Base-by-base conservation (phyloP, 805 yeast genomes). In the Pichia exigua region DNA sequence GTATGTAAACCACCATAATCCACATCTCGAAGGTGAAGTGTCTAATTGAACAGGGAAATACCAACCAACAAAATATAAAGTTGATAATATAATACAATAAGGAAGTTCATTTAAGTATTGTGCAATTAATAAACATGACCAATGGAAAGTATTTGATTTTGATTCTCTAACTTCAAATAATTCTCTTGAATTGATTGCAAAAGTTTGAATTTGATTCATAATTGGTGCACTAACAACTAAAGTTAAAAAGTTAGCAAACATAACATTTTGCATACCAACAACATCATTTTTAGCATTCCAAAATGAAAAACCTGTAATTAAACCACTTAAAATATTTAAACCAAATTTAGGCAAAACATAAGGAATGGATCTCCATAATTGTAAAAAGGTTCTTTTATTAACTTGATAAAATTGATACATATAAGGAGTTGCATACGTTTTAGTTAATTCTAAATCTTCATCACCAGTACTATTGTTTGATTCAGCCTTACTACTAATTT, bases 131-230 rank as follows among this genome's bases (percentile, higher is more conserved):
- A 85, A 65, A 42, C 76, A 65, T 27, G 81, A 71, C 91, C 91
- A 85, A 60, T 82, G 85, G 70, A 81, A 85, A 42, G 87, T 85
- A 61, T 83, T 84, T 5, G 87, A 81, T 53, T 81, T 76, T 21
- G 80, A 73, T 62, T 85, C 92, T 61, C 92, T 75, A 15, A 78
- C 86, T 65, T 85, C 91, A 61, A 69, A 85, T 42, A 84, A 64
- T 51, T 80, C 84, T 60, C 90, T 75, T 21, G 82, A 73, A 20
- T 68, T 70, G 44, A 78, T 73, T 26, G 83, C 83, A 51, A 76
- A 74, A 27, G 74, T 80, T 61, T 82, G 85, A 56, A 82, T 76
- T 67, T 83, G 89, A 61, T 83, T 81, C 48, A 81, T 75, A 48
- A 81, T 68, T 28, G 85, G 73, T 67, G 84, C 72, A 65, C 80